Percentiles rank a stretch among this genome's conserved stretches.
Conservation (phyloP, 2,329 filamentous ascomycete genomes). For the Taxawa tesnikishii region DNA sequence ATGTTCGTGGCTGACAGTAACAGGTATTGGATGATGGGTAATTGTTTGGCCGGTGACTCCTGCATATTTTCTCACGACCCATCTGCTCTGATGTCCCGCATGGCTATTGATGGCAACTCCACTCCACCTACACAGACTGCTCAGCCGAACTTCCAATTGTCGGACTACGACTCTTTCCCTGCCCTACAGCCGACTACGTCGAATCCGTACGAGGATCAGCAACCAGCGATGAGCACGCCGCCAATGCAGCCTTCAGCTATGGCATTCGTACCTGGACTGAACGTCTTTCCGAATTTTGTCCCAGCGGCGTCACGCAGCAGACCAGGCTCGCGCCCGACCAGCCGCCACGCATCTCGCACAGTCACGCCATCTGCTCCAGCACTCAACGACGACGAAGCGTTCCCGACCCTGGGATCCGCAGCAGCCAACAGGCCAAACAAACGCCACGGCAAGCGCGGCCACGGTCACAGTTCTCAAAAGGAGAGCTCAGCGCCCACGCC, state of each 20-base stretch:
- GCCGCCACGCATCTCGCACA: constrained; percentile 60
- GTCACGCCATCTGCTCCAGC: constrained; percentile 53
- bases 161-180: constrained; percentile 78
- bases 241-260: constrained; percentile 29
- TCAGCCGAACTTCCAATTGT: constrained; percentile 62
- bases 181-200: constrained; percentile 44
- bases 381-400: constrained; percentile 90
- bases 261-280: constrained; percentile 52
- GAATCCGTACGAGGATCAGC: constrained; percentile 28
- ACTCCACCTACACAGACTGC: constrained; percentile 51
- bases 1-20: constrained; percentile 15
- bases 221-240: constrained; percentile 26
- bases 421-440: constrained; percentile 63
- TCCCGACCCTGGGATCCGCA: constrained; percentile 74
- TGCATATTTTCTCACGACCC: constrained; percentile 98
- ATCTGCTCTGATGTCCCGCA: constrained; percentile 67
- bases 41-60: constrained; percentile 82
- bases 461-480: constrained; percentile 57
- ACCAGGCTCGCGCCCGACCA: constrained; percentile 70
- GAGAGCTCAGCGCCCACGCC: constrained; percentile 47
- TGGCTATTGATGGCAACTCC: constrained; percentile 58
- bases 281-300: constrained; percentile 47
- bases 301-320: constrained; percentile 41
- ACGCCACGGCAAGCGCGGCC: constrained; percentile 84
- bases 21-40: constrained; percentile 93